Percentiles rank a stretch among this genome's conserved stretches.
Conservation (phyloP, 176 grass and related monocot species). For the Pontederia paniculata region DNA sequence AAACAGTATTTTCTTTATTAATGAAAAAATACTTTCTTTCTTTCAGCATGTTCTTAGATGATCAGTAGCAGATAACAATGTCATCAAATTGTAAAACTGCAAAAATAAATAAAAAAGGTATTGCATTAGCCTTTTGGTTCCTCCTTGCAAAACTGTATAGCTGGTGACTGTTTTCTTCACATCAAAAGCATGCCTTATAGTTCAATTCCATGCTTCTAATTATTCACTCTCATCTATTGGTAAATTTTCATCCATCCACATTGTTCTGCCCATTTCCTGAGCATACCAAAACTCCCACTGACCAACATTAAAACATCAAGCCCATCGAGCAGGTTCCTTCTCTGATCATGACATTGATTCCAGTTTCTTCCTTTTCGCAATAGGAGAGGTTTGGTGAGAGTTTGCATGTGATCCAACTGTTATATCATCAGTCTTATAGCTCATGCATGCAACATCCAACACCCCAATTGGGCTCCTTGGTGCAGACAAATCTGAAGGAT, state of each 20-base stretch:
- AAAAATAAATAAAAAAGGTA: no score
- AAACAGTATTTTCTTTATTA: neutral
- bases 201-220: no score
- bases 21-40: neutral
- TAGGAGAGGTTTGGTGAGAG: constrained; percentile 27
- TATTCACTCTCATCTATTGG: no score
- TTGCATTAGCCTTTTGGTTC: no score
- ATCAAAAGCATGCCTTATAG: no score
- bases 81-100: no score
- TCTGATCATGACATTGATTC: constrained; percentile 13
- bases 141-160: no score
- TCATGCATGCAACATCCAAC: constrained; percentile 49
- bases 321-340: no score
- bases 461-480: constrained; percentile 58
- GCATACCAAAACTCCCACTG: neutral
- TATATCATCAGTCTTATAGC: constrained; percentile 48
- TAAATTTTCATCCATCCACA: no score
- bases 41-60: no score
- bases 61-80: no score
- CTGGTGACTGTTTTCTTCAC: no score
- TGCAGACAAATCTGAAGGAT: constrained; percentile 14
- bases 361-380: constrained; percentile 63
- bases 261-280: neutral
- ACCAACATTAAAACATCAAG: neutral
- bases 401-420: constrained; percentile 34